Percentiles rank a stretch among this genome's conserved stretches.
Evolutionary conservation across 2,329 filamentous ascomycete genomes (phyloP).

Genomic region (Neonectria neomacrospora): DNA sequence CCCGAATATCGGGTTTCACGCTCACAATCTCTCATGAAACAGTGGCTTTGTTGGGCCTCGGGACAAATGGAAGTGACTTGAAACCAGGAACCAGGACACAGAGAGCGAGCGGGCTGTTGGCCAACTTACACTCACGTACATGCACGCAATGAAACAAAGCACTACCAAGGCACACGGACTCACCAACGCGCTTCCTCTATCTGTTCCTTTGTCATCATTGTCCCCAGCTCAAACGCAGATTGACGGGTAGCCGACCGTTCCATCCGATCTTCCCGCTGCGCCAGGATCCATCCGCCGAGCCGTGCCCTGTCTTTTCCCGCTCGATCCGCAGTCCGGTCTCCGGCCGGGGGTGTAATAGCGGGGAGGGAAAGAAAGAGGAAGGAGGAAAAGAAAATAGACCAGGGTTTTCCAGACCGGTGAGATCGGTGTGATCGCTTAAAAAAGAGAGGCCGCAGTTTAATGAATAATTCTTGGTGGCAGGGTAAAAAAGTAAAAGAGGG

Average conservation of each 20-base stretch:
- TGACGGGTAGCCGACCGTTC: constrained; percentile 10
- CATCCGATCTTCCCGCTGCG: constrained; percentile 24
- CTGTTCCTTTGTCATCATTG: constrained; percentile 1
- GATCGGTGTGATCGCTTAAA: not conserved
- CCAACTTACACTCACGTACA: not conserved
- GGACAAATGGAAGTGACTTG: not conserved
- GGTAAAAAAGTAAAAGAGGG: not conserved
- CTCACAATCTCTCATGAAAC: not conserved
- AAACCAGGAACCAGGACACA: not conserved
- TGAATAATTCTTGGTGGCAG: not conserved
- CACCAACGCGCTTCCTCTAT: not conserved
- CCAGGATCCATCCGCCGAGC: constrained; percentile 15
- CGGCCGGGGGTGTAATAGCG: not conserved
- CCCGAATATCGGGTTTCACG: not conserved
- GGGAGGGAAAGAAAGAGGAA: not conserved
- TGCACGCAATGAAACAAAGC: not conserved
- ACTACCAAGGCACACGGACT: not conserved
- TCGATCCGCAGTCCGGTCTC: constrained; percentile 14
- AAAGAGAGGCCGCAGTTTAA: not conserved
- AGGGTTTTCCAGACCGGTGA: constrained; percentile 4
- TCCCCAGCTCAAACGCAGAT: not conserved
- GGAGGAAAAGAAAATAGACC: not conserved
- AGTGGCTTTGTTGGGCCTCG: not conserved
- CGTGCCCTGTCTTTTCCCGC: constrained; percentile 11
- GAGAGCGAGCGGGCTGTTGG: not conserved